A percentile compares a stretch with the other conserved stretches of the same genome.
Evolutionary conservation across 2,329 filamentous ascomycete species (phyloP).

Genomic region (Colletotrichum viniferum): DNA sequence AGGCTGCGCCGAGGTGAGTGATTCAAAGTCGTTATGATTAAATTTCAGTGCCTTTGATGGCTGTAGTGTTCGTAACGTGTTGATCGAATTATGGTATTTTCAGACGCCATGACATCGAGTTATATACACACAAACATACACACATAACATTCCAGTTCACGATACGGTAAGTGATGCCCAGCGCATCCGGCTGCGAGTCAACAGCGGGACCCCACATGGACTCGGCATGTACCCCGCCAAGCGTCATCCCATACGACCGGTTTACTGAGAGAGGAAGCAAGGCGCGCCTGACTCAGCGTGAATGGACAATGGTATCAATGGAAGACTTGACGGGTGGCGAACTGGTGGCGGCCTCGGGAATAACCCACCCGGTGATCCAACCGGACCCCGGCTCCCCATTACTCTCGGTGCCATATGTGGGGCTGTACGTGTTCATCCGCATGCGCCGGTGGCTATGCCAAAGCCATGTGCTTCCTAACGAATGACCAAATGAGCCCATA

Average conservation of each 20-base stretch:
- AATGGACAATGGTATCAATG: not conserved
- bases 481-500: no score
- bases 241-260: not conserved
- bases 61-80: fast-evolving
- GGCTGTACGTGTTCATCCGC: no score
- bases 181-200: not conserved
- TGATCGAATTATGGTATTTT: fast-evolving
- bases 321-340: not conserved
- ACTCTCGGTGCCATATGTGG: no score
- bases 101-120: fast-evolving
- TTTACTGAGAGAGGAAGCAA: not conserved
- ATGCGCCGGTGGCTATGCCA: no score
- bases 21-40: not conserved
- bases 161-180: not conserved
- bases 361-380: not conserved
- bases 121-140: not conserved
- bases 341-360: not conserved
- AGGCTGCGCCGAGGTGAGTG: fast-evolving
- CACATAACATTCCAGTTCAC: not conserved
- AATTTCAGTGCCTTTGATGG: fast-evolving
- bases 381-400: not conserved
- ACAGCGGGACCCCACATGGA: not conserved
- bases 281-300: not conserved
- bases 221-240: not conserved
- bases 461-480: no score